Evolutionary conservation across 805 yeast genomes (phyloP), one percentile per base, ranked within the genome.

Genomic region (Kluyveromyces aestuarii): DNA sequence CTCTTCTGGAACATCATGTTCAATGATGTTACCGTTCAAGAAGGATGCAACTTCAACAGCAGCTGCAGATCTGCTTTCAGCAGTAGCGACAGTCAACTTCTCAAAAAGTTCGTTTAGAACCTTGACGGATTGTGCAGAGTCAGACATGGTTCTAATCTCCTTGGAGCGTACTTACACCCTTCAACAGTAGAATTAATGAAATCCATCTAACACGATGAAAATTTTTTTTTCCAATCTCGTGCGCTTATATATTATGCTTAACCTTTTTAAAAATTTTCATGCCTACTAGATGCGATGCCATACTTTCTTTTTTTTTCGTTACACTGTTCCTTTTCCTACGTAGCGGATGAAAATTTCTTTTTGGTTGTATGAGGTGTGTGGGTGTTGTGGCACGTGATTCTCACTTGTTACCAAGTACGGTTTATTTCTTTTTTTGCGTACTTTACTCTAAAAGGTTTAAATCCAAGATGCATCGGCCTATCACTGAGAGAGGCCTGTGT

Each of bases 21-120:
- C 99, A 71, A 91, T 90, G 74, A 90, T 89, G 68, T 91, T 87
- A 61, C 96, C 95, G 75, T 91, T 91, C 73, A 93, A 80, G 79
- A 93, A 90, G 55, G 93, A 79, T 58, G 98, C 81, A 64, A 93
- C 87, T 69, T 87, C 87, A 64, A 84, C 71, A 67, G 96, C 93
- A 69, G 95, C 90, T 68, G 79, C 82, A 54, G 80, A 82, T 71
- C 90, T 82, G 69, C 81, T 83, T 64, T 88, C 96, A 51, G 82
- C 72, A 61, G 85, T 68, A 64, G 98, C 96, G 70, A 93, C 87
- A 68, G 91, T 73, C 68, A 93, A 81, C 79, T 88, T 88, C 74
- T 84, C 78, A 77, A 93, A 87, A 70, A 93, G 85, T 77, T 93
- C 96, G 70, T 84, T 77, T 72, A 91, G 84, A 73, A 90, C 96